These are phyloP conservation scores for Hypomyces rosellus DNA, from an alignment of 2,329 filamentous ascomycete species.

Conservation along the genomic window DNA sequence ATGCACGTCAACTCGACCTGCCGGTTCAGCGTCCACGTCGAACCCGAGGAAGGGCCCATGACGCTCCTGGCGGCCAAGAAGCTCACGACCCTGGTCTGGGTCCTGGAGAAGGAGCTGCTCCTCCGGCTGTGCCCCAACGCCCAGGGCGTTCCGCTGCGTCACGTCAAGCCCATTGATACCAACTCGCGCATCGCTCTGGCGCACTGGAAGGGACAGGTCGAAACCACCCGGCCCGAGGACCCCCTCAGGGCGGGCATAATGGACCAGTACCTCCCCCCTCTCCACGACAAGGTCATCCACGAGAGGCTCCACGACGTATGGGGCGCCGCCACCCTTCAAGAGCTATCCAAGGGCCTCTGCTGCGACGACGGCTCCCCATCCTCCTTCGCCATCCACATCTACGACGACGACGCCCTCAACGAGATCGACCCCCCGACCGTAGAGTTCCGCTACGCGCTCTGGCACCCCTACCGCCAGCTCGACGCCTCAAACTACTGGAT, in stretches of 20 bases:
- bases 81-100: constrained; percentile 12
- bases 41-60: background rate
- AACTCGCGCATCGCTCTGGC: constrained; percentile 1
- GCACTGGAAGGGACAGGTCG: constrained; percentile 1
- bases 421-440: background rate
- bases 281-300: constrained; percentile 2
- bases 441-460: constrained; percentile 12
- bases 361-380: background rate
- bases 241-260: background rate
- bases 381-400: constrained; percentile 5
- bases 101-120: constrained; percentile 12
- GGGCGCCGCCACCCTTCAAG: background rate
- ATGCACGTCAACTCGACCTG: constrained; percentile 22
- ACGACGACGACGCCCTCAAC: background rate
- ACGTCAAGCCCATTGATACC: constrained; percentile 2
- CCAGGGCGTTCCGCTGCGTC: background rate
- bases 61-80: constrained; percentile 9
- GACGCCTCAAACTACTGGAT: constrained; percentile 10
- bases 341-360: constrained; percentile 1
- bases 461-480: constrained; percentile 12
- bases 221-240: constrained; percentile 1
- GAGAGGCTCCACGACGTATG: constrained; percentile 8
- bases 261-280: constrained; percentile 6
- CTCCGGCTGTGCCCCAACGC: constrained; percentile 1
- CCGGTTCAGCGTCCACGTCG: constrained; percentile 13